Evolutionary conservation across 2,329 filamentous ascomycete genomes (phyloP).

Genomic region (Pezicula rhizophila): DNA sequence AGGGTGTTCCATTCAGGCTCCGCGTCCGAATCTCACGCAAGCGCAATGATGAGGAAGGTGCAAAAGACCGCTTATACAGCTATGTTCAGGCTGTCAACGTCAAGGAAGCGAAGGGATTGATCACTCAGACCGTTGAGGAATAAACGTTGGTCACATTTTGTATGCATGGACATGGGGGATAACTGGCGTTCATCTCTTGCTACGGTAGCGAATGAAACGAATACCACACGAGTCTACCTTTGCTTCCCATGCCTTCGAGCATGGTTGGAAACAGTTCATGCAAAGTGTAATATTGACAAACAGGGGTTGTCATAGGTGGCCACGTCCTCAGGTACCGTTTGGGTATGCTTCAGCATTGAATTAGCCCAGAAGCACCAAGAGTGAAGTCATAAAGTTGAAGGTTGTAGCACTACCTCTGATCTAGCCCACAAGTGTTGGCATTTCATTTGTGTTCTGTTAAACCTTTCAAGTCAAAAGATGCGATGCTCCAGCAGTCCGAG

Average conservation of each 20-base stretch:
- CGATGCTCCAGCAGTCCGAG: too few species aligned
- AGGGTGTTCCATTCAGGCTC: slow-evolving; percentile 96
- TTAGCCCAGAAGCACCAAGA: neutral
- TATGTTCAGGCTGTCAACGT: slow-evolving; percentile 99
- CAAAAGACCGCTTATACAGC: slow-evolving; percentile 99
- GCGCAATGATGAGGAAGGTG: slow-evolving; percentile 99
- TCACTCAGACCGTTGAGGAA: slow-evolving; percentile 82
- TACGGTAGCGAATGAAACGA: slow-evolving; percentile 10
- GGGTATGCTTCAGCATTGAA: neutral
- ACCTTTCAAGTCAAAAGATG: too few species aligned
- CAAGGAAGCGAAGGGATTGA: slow-evolving; percentile 97
- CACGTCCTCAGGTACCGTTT: neutral
- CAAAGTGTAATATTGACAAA: slow-evolving; percentile 1
- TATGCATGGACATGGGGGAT: neutral
- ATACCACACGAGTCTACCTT: neutral
- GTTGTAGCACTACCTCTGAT: too few species aligned
- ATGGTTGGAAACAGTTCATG: slow-evolving; percentile 3
- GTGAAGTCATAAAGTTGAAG: too few species aligned
- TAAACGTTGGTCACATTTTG: slow-evolving; percentile 28
- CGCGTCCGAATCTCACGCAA: slow-evolving; percentile 98
- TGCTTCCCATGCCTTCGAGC: slow-evolving; percentile 1
- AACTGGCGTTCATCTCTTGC: slow-evolving; percentile 13
- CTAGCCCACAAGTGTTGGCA: too few species aligned
- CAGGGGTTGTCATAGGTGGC: neutral
- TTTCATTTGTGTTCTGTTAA: too few species aligned